phyloP scores from a whole-genome alignment of 2,329 filamentous ascomycete genomes.

The Ramichloridium luteum region DNA sequence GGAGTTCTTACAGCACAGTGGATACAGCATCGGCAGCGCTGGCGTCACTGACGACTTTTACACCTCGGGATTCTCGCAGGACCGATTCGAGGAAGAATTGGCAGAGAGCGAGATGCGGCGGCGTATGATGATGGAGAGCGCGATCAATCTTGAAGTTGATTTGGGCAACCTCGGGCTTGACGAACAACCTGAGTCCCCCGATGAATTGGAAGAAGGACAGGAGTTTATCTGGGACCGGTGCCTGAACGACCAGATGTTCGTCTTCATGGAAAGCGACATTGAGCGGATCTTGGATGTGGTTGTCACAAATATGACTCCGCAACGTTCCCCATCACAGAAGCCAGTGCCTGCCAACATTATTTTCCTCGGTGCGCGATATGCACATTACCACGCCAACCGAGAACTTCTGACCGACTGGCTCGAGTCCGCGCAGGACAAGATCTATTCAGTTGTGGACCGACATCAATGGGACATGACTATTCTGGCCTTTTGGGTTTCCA shows the following conservation, averaged over 20 bases:
- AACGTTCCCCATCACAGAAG: constrained; percentile 91
- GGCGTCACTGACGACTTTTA: constrained; percentile 83
- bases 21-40: constrained; percentile 74
- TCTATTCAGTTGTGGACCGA: constrained; percentile 89
- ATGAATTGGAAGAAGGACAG: constrained; percentile 78
- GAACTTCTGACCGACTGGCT: constrained; percentile 74
- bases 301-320: constrained; percentile 95
- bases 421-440: constrained; percentile 81
- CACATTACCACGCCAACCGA: constrained; percentile 84
- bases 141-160: constrained; percentile 91
- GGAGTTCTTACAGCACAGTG: constrained; percentile 86
- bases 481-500: constrained; percentile 96
- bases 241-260: constrained; percentile 97
- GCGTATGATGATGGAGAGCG: constrained; percentile 98
- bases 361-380: constrained; percentile 89
- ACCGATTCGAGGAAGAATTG: constrained; percentile 92
- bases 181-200: constrained; percentile 80
- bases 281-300: constrained; percentile 87
- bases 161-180: constrained; percentile 91
- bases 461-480: constrained; percentile 99
- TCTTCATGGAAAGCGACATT: constrained; percentile 91
- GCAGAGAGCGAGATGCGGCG: constrained; percentile 91
- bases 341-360: constrained; percentile 95
- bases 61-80: constrained; percentile 78
- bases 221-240: constrained; percentile 95